Percentiles rank a stretch among this genome's conserved stretches.
Evolutionary conservation across 2,329 filamentous ascomycete species (phyloP).

Genomic region (Ophiocordyceps polyrhachis-furcata): DNA sequence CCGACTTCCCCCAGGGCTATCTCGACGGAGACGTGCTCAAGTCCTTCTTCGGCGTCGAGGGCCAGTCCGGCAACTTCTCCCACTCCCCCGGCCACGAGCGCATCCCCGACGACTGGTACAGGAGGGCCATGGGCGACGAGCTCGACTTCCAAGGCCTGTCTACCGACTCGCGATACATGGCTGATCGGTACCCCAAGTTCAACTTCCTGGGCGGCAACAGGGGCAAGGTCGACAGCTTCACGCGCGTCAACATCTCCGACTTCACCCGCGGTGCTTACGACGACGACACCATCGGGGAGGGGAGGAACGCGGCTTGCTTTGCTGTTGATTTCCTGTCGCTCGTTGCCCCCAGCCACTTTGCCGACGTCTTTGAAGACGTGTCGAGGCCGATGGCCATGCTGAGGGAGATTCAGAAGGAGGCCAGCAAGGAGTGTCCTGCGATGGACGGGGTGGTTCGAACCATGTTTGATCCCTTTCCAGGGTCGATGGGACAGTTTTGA

Average conservation of each 20-base stretch:
- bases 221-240: conserved; percentile 28
- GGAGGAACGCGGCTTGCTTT: neutral
- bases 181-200: conserved; percentile 12
- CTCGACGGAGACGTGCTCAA: conserved; percentile 3
- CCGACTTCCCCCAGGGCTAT: conserved; percentile 17
- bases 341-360: neutral
- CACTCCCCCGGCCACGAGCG: conserved; percentile 27
- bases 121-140: conserved; percentile 13
- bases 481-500: too few relatives aligned
- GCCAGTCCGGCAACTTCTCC: conserved; percentile 20
- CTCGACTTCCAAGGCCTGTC: conserved; percentile 22
- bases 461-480: too few relatives aligned
- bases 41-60: conserved; percentile 7
- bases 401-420: too few relatives aligned
- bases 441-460: too few relatives aligned
- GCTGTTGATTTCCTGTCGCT: neutral
- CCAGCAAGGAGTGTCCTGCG: too few relatives aligned
- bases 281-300: conserved; percentile 1
- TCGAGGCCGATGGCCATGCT: too few relatives aligned
- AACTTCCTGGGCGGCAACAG: conserved; percentile 25
- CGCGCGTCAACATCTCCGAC: conserved; percentile 21
- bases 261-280: conserved; percentile 27
- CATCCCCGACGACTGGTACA: conserved; percentile 33
- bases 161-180: conserved; percentile 16
- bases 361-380: neutral